phyloP scores from a whole-genome alignment of 2,329 filamentous ascomycete species.

The Dothidotthia symphoricarpi region DNA sequence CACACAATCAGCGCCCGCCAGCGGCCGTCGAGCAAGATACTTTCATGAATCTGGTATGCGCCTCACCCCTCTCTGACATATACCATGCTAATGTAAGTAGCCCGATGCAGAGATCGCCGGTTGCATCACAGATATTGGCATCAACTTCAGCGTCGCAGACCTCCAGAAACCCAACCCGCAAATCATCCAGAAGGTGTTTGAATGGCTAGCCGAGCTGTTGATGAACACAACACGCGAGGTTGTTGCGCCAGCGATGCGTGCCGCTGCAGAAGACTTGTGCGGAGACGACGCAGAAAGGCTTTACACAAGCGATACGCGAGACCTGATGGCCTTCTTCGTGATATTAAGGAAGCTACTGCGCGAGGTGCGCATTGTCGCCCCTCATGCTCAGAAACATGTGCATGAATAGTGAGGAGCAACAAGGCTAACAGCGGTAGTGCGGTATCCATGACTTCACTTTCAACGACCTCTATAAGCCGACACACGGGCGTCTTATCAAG shows the following conservation, averaged over 20 bases:
- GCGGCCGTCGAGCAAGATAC: constrained; percentile 49
- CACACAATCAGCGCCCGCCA: constrained; percentile 42
- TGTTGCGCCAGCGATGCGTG: constrained; percentile 91
- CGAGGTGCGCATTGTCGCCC: constrained; percentile 48
- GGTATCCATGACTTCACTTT: constrained; percentile 93
- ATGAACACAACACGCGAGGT: constrained; percentile 92
- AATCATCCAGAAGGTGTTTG: constrained; percentile 95
- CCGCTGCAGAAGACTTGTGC: constrained; percentile 82
- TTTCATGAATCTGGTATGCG: constrained; percentile 52
- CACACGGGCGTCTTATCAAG: constrained; percentile 84
- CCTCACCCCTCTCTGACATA: not conserved
- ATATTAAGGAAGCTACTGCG: constrained; percentile 74
- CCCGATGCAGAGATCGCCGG: constrained; percentile 80
- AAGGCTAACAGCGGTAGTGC: constrained; percentile 56
- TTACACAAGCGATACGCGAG: constrained; percentile 80
- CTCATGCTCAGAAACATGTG: not conserved
- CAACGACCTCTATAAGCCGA: constrained; percentile 85
- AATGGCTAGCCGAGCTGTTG: constrained; percentile 93
- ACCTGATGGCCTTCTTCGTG: constrained; percentile 93
- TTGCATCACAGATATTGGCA: constrained; percentile 95
- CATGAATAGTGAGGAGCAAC: not conserved
- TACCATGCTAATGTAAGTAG: constrained; percentile 41
- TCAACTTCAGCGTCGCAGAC: constrained; percentile 81
- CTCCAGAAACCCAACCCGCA: constrained; percentile 90
- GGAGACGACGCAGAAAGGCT: constrained; percentile 77